Evolutionary conservation across 2,329 filamentous ascomycete genomes (phyloP), one percentile per base, ranked within the genome.

Genomic region (Ophiostoma perfectum): DNA sequence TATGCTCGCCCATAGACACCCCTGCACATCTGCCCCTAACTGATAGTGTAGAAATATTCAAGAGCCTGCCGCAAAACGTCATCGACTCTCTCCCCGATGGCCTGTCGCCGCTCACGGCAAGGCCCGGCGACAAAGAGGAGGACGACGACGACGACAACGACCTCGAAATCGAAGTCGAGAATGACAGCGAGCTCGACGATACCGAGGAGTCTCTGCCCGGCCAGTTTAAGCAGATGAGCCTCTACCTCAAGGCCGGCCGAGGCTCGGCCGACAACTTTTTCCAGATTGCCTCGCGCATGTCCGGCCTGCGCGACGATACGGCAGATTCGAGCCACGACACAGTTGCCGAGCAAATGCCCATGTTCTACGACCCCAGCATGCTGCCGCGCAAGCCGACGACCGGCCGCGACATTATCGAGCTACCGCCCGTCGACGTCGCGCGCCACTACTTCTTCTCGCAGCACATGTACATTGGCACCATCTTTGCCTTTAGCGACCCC

Each of bases 381-480:
- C 70, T 80, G 8, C 76, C 78, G 0, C 74, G 77, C 4, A 73
- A 75, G 8, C 73, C 62, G 1, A 66, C 45, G 41, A n/a, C 42
- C 9, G n/a, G 38, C 5, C 38, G n/a, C 8, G 44, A 7, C 2
- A 27, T 81, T 1, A 65, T 66, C 7, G 11, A 63, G 14, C 74
- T 85, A 0, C 83, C 83, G 0, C 82, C 83, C 0, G 77, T 80
- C 11, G 81, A 84, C 44, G 80, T 83, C 70, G 83, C 83, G 0
- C 81, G 81, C 66, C 77, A 81, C 16, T 72, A 72, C 36, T 74
- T 72, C 41, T 68, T 66, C 1, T 81, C 82, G 0, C 84, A 86
- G 69, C 83, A 85, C 73, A 78, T 79, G 45, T 86, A 84, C 67
- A 85, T 86, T 18, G 84, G 84, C 11, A 85, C 83, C 14, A 86